Conservation (phyloP, 148 eudicot genomes). For the Rhododendron mucronatum region DNA sequence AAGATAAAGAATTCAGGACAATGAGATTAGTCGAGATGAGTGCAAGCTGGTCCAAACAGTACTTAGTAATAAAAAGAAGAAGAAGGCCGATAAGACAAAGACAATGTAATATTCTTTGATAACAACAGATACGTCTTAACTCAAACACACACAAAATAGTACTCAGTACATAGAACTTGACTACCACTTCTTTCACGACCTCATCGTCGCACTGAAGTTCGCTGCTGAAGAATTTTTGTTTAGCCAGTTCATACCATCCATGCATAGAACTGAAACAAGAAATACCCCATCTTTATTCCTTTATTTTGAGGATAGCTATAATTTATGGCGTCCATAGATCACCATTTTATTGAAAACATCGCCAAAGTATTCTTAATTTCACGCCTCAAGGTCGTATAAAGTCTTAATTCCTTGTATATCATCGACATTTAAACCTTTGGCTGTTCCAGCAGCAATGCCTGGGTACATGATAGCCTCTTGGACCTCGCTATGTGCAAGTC, state of each 20-base stretch:
- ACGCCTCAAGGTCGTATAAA: neutral
- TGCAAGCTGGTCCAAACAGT: neutral
- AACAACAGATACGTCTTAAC: neutral
- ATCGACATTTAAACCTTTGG: slow-evolving; percentile 16
- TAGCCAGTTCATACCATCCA: no score
- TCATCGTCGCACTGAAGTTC: no score
- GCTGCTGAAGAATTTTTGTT: no score
- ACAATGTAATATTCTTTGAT: neutral
- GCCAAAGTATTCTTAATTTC: neutral
- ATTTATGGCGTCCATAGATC: neutral
- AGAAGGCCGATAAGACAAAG: neutral
- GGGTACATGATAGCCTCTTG: neutral
- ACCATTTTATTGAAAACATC: neutral
- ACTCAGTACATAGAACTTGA: neutral
- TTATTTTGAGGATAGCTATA: neutral
- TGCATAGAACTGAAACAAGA: neutral
- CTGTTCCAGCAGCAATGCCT: neutral
- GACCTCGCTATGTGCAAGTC: neutral
- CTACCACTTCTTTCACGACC: neutral
- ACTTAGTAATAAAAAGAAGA: neutral
- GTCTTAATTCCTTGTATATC: slow-evolving; percentile 22
- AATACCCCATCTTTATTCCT: neutral
- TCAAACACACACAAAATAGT: neutral
- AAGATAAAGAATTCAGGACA: neutral
- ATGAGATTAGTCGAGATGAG: neutral